Conservation (phyloP, 805 yeast genomes). For the Zygosaccharomyces gambellarensis region DNA sequence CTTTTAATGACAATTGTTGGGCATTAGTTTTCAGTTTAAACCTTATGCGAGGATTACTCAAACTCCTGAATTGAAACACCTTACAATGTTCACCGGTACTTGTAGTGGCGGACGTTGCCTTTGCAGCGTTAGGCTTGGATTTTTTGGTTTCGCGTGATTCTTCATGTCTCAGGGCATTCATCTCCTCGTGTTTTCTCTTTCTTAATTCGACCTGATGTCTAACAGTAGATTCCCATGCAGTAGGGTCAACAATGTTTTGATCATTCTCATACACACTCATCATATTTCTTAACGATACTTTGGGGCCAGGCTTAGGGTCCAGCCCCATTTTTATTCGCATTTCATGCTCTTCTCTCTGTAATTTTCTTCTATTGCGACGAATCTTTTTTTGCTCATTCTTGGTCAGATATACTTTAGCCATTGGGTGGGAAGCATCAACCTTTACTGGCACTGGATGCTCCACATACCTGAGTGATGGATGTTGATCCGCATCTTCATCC, state of each 20-base stretch:
- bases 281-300: slow-evolving; percentile 75
- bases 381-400: slow-evolving; percentile 70
- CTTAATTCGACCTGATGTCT: slow-evolving; percentile 64
- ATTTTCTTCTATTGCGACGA: slow-evolving; percentile 64
- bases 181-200: slow-evolving; percentile 48
- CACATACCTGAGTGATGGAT: slow-evolving; percentile 61
- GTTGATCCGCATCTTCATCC: slow-evolving; percentile 27
- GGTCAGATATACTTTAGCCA: slow-evolving; percentile 56
- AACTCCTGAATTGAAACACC: slow-evolving; percentile 52
- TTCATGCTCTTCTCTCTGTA: slow-evolving; percentile 61
- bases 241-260: slow-evolving; percentile 85
- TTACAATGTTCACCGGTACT: slow-evolving; percentile 28
- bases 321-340: slow-evolving; percentile 75
- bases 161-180: slow-evolving; percentile 54
- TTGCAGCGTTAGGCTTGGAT: slow-evolving; percentile 2
- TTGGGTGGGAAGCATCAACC: slow-evolving; percentile 44
- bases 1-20: slow-evolving; percentile 61
- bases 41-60: slow-evolving; percentile 60
- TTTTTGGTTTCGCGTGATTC: slow-evolving; percentile 20
- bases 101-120: too few relatives aligned
- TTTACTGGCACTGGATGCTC: slow-evolving; percentile 74
- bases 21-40: slow-evolving; percentile 80
- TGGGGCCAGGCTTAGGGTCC: slow-evolving; percentile 85
- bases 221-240: slow-evolving; percentile 73
- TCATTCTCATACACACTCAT: slow-evolving; percentile 76